Percentiles rank a stretch among this genome's conserved stretches.
phyloP scores from a whole-genome alignment of 768 basidiomycete species.

The Leccinum pellstonianum region DNA sequence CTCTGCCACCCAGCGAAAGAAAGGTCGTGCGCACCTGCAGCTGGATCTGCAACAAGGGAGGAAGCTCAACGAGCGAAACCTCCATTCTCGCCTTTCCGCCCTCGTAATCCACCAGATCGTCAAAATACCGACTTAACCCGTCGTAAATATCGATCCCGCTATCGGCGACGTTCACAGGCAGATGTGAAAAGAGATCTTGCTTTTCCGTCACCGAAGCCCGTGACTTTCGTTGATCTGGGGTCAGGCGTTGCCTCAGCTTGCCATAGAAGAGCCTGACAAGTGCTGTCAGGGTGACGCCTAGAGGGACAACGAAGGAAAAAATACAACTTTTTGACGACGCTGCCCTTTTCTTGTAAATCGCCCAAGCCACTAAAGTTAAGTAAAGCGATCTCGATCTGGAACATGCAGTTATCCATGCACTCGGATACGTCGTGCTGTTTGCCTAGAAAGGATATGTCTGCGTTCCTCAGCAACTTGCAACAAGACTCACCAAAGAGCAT shows the following conservation, averaged over 20 bases:
- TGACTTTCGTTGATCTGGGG: slow-evolving; percentile 38
- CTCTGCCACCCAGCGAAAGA: neutral
- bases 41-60: slow-evolving; percentile 91
- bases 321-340: slow-evolving; percentile 77
- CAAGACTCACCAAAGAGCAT: slow-evolving; percentile 83
- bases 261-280: slow-evolving; percentile 78
- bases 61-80: slow-evolving; percentile 79
- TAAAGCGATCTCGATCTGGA: slow-evolving; percentile 93
- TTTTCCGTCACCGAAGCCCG: slow-evolving; percentile 72
- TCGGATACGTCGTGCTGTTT: slow-evolving; percentile 98
- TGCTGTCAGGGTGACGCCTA: slow-evolving; percentile 5
- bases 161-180: slow-evolving; percentile 90
- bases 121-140: slow-evolving; percentile 87
- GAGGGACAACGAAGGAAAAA: neutral
- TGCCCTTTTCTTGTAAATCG: slow-evolving; percentile 56
- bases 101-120: slow-evolving; percentile 84
- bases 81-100: slow-evolving; percentile 88
- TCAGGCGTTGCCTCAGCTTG: slow-evolving; percentile 67
- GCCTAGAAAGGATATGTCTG: slow-evolving; percentile 44
- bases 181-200: slow-evolving; percentile 89
- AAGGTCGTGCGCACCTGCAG: slow-evolving; percentile 64
- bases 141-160: slow-evolving; percentile 93
- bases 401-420: slow-evolving; percentile 99
- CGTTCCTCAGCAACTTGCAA: neutral
- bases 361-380: slow-evolving; percentile 59